Conservation (phyloP, 176 grass and related monocot species). For the Cenchrus purpureus region DNA sequence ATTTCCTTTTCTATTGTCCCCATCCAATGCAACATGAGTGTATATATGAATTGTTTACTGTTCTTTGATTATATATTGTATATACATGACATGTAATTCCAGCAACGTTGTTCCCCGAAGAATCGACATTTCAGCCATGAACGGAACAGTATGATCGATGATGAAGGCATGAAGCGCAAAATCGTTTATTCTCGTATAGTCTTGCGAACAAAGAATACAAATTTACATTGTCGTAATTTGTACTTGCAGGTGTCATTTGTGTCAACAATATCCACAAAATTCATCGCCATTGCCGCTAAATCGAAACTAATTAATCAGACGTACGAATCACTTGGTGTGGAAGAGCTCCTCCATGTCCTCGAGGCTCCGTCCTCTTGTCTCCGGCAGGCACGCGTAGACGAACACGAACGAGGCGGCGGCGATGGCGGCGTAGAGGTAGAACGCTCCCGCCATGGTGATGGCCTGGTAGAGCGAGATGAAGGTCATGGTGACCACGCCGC, state of each 20-base stretch:
- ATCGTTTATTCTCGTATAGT: background rate
- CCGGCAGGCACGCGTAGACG: constrained; percentile 61
- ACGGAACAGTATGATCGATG: background rate
- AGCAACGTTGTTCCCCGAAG: too few relatives aligned
- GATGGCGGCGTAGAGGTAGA: constrained; percentile 69
- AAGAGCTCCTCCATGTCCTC: constrained; percentile 82
- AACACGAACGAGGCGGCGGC: constrained; percentile 57
- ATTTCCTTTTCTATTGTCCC: too few relatives aligned
- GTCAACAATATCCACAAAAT: background rate
- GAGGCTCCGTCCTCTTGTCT: constrained; percentile 66
- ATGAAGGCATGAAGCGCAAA: background rate
- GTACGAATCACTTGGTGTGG: constrained; percentile 25
- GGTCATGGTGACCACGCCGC: constrained; percentile 65
- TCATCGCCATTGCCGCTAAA: too few relatives aligned
- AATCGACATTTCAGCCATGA: too few relatives aligned
- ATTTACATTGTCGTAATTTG: background rate
- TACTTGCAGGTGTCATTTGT: background rate
- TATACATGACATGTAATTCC: too few relatives aligned
- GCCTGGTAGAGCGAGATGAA: constrained; percentile 80
- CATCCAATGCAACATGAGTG: too few relatives aligned
- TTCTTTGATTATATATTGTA: too few relatives aligned
- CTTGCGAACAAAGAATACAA: background rate
- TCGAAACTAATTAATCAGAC: background rate
- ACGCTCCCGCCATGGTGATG: constrained; percentile 67
- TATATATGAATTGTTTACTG: too few relatives aligned